These are phyloP conservation scores for Xylariaceae sp. DNA, from an alignment of 2,329 filamentous ascomycete species.

Conservation along the genomic window DNA sequence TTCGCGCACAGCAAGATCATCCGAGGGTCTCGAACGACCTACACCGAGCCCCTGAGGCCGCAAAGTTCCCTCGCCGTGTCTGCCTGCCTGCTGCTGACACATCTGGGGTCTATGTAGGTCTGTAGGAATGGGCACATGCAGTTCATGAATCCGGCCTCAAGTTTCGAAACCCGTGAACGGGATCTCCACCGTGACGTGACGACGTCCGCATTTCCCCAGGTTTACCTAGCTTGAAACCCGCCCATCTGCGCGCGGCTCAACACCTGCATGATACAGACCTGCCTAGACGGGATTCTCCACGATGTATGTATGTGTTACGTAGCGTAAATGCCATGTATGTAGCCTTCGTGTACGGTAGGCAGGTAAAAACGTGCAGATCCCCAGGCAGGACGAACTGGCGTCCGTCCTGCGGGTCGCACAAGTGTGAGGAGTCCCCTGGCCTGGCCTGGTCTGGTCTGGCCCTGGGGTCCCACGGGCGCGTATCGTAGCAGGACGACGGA, in stretches of 20 bases:
- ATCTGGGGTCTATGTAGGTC: too few relatives aligned
- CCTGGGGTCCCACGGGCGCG: too few relatives aligned
- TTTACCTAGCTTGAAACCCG: background rate
- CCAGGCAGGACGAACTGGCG: too few relatives aligned
- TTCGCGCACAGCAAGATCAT: too few relatives aligned
- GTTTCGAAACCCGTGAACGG: too few relatives aligned
- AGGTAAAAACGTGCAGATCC: background rate
- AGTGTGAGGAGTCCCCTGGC: background rate
- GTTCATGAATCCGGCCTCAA: too few relatives aligned
- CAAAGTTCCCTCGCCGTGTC: background rate
- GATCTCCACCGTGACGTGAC: background rate
- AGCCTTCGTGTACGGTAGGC: background rate
- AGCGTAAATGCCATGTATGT: too few relatives aligned
- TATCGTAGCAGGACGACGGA: too few relatives aligned
- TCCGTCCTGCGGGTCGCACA: background rate
- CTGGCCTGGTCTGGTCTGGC: too few relatives aligned
- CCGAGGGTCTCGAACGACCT: background rate
- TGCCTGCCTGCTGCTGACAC: background rate
- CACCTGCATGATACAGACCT: background rate
- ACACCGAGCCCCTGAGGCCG: background rate
- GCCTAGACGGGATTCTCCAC: background rate
- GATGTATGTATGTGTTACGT: background rate
- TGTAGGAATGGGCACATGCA: too few relatives aligned
- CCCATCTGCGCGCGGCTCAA: background rate
- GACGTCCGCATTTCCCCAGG: background rate